A percentile compares a stretch with the other conserved stretches of the same genome.
phyloP scores from a whole-genome alignment of 768 basidiomycete species.

The Lactifluus volemus region DNA sequence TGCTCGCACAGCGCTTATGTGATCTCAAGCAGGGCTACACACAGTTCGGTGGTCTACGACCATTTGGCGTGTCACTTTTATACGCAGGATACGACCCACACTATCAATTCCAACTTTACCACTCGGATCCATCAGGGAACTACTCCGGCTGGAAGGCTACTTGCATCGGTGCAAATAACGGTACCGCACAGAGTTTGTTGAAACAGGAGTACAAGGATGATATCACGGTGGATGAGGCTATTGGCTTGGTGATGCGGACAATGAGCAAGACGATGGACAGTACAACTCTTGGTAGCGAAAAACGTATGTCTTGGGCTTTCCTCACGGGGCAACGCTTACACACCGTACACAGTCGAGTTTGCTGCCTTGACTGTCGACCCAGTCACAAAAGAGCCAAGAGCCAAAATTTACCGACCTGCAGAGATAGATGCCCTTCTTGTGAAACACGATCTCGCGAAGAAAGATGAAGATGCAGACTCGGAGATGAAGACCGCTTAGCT shows the following conservation, averaged over 20 bases:
- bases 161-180: slow-evolving; percentile 97
- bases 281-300: slow-evolving; percentile 92
- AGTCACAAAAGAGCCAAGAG: slow-evolving; percentile 64
- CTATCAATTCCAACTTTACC: slow-evolving; percentile 95
- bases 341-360: slow-evolving; percentile 68
- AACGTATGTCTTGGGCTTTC: slow-evolving; percentile 47
- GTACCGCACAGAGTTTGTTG: slow-evolving; percentile 87
- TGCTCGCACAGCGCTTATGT: slow-evolving; percentile 87
- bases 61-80: slow-evolving; percentile 94
- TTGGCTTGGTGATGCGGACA: slow-evolving; percentile 82
- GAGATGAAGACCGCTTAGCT: slow-evolving; percentile 53
- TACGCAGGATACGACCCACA: slow-evolving; percentile 97
- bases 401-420: slow-evolving; percentile 83
- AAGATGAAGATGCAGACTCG: slow-evolving; percentile 59
- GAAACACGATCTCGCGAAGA: slow-evolving; percentile 78
- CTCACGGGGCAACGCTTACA: slow-evolving; percentile 1
- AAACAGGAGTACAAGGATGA: slow-evolving; percentile 99
- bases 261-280: slow-evolving; percentile 99
- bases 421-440: slow-evolving; percentile 82
- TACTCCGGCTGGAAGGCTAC: slow-evolving; percentile 99
- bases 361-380: slow-evolving; percentile 87
- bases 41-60: slow-evolving; percentile 93
- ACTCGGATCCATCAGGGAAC: slow-evolving; percentile 96
- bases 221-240: slow-evolving; percentile 82
- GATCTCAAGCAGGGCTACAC: slow-evolving; percentile 99